A percentile compares a stretch with the other conserved stretches of the same genome.
Conservation (phyloP, 1,139 yeast genomes). For the Cylindricascospora bacillispora region DNA sequence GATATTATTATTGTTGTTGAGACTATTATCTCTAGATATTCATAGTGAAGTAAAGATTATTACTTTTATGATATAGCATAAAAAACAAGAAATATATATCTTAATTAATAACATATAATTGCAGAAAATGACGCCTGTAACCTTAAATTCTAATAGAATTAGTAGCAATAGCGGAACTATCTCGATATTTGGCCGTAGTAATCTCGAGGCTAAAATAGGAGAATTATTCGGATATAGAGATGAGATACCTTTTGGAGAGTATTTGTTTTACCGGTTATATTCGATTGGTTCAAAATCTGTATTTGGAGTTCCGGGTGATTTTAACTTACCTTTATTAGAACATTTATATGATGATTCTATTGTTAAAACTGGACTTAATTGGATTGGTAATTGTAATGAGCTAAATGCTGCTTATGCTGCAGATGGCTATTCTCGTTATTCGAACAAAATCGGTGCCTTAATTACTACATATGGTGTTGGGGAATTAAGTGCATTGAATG, state of each 20-base stretch:
- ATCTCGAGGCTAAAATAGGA: too few species aligned
- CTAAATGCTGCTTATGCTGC: constrained; percentile 49
- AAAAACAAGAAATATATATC: too few species aligned
- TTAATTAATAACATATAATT: background rate
- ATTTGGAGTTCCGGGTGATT: constrained; percentile 46
- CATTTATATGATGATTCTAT: constrained; percentile 30
- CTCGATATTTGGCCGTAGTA: too few species aligned
- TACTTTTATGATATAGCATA: too few species aligned
- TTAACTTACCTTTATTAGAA: constrained; percentile 43
- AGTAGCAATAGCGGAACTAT: too few species aligned
- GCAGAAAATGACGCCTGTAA: constrained; percentile 2
- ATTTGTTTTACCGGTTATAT: constrained; percentile 19
- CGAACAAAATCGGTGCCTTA: constrained; percentile 43
- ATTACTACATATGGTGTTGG: constrained; percentile 67
- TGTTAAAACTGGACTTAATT: constrained; percentile 17
- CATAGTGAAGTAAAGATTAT: too few species aligned
- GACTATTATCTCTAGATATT: too few species aligned
- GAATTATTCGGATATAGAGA: too few species aligned
- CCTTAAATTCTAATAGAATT: constrained; percentile 1
- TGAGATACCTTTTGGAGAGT: constrained; percentile 26
- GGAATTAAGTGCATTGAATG: constrained; percentile 55
- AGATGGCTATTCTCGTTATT: constrained; percentile 56
- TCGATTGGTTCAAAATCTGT: constrained; percentile 22
- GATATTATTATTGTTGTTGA: too few species aligned
- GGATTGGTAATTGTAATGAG: constrained; percentile 47